phyloP scores from a whole-genome alignment of 176 grass and related monocot species.

The Lolium multiflorum region DNA sequence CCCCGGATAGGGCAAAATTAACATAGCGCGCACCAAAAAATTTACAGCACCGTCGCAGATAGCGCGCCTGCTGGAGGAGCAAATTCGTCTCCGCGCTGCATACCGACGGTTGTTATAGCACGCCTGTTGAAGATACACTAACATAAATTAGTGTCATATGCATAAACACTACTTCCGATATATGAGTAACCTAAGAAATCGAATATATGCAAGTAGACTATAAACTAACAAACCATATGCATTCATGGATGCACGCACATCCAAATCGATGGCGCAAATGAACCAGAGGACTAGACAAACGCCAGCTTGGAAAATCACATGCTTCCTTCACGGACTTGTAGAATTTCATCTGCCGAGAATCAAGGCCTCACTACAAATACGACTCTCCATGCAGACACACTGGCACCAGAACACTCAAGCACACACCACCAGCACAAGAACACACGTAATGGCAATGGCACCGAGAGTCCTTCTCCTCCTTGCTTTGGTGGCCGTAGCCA shows the following conservation, averaged over 20 bases:
- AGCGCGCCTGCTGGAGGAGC: too few species aligned
- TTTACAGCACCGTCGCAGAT: too few species aligned
- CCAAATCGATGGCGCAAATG: neutral
- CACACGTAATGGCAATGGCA: constrained; percentile 39
- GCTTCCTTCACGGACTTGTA: neutral
- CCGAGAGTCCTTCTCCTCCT: constrained; percentile 40
- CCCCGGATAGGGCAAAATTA: too few species aligned
- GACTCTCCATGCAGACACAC: neutral
- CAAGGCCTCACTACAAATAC: constrained; percentile 11
- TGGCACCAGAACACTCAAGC: neutral
- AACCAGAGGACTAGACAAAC: neutral
- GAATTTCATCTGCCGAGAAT: neutral
- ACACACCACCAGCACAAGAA: neutral
- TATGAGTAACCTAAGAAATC: too few species aligned
- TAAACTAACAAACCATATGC: neutral
- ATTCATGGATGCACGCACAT: neutral
- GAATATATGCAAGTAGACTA: neutral
- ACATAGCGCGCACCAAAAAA: too few species aligned
- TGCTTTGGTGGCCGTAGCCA: constrained; percentile 40
- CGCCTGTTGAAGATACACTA: too few species aligned
- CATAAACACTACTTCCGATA: too few species aligned
- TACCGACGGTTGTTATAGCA: too few species aligned
- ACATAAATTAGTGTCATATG: too few species aligned
- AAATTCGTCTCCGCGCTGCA: too few species aligned
- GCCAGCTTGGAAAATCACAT: constrained; percentile 17